Evolutionary conservation across 2,329 filamentous ascomycete genomes (phyloP), one percentile per base, ranked within the genome.

Genomic region (Pseudogymnoascus sp.): DNA sequence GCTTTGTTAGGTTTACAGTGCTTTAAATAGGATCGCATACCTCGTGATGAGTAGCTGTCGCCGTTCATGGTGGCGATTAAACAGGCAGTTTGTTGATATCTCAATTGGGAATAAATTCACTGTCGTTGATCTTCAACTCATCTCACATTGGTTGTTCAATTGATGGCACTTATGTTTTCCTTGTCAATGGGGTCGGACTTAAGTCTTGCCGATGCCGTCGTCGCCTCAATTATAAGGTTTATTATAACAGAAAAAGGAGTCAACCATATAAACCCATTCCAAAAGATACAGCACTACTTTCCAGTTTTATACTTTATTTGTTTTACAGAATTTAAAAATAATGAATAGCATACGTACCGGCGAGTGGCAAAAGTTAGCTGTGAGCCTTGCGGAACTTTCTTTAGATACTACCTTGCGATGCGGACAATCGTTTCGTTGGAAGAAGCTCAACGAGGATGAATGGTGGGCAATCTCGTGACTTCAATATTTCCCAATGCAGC

Each of bases 401-500:
- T 92, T 99, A 68, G 91, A 96, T 71, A 99, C 93, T 0, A 96
- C 92, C 0, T 79, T 99, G 36, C 87, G 93, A 66, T 99, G 95
- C 74, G 95, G 95, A 3, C 95, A 99, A 75, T 96, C 93, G 0
- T 99, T 99, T 71, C 87, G 93, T 79, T 99, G 95, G 95, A 88
- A 88, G 66, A 92, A 93, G 73, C 85, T 91, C 60, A 83, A 82
- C 60, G 86, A 92, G 72, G 86, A 93, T 73, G 88, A 93, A 80
- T 99, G 95, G 95, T 90, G 70, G 67, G 65, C 65, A 18, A 8
- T 62, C 37, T 34, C 29, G 39, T 59, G 42, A 63, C n/a, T n/a
- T 39, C 57, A n/a, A 57, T 12, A 36, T 57, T 57, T 57, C 51
- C 29, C 29, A 42, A 42, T 61, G 63, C 14, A 68, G 31, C 16